These are phyloP conservation scores for Emydomyces testavorans DNA, from an alignment of 2,329 filamentous ascomycete species.

Conservation along the genomic window DNA sequence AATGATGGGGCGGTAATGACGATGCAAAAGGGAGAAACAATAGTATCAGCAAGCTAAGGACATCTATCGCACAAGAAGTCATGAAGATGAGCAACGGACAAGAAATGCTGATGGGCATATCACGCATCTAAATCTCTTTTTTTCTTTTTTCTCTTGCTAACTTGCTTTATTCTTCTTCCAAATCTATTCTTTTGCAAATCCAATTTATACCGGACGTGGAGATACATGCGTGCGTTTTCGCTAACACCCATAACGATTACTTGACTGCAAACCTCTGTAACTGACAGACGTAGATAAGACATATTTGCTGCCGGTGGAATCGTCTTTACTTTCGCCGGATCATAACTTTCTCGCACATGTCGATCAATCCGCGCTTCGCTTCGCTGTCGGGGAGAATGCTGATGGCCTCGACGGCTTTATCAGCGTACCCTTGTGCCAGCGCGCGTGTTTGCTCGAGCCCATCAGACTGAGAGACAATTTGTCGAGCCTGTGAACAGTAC, in stretches of 20 bases:
- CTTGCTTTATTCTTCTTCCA: background rate
- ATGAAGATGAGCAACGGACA: background rate
- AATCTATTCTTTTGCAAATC: background rate
- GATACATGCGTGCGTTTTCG: too few relatives aligned
- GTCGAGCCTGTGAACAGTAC: slow-evolving; percentile 54
- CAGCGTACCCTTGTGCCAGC: slow-evolving; percentile 79
- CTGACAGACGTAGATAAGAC: too few relatives aligned
- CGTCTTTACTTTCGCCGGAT: slow-evolving; percentile 62
- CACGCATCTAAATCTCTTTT: background rate
- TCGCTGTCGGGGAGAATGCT: slow-evolving; percentile 81
- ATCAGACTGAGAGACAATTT: slow-evolving; percentile 69
- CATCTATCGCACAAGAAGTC: background rate
- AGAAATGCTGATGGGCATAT: background rate
- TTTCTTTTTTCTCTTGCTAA: background rate
- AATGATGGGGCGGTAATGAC: background rate
- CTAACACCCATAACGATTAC: too few relatives aligned
- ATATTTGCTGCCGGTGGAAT: background rate
- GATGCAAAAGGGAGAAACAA: too few relatives aligned
- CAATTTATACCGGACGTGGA: too few relatives aligned
- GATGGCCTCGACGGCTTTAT: slow-evolving; percentile 79
- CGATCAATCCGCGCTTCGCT: slow-evolving; percentile 77
- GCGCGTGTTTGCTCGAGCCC: slow-evolving; percentile 87
- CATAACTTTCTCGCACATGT: slow-evolving; percentile 90
- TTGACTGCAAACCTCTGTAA: too few relatives aligned
- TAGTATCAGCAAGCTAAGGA: too few relatives aligned